phyloP scores from a whole-genome alignment of 768 basidiomycete species.

The Termitomyces bulborhizus region DNA sequence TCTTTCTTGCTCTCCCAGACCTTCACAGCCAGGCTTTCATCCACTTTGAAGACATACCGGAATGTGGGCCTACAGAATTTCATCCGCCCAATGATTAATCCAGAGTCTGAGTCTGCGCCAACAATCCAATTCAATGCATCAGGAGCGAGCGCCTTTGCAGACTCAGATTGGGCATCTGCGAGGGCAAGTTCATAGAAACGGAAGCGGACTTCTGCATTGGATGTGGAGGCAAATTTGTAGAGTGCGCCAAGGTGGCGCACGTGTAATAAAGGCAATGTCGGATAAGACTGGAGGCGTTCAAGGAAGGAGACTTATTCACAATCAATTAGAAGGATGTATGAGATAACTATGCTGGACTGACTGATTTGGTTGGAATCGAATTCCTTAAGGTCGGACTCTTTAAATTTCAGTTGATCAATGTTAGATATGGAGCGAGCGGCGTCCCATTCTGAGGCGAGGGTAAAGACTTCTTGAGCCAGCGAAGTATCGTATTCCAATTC shows the following conservation, averaged over 20 bases:
- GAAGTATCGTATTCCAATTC: constrained; percentile 70
- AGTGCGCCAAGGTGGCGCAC: constrained; percentile 54
- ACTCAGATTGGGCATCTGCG: constrained; percentile 36
- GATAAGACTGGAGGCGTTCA: constrained; percentile 63
- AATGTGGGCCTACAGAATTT: constrained; percentile 78
- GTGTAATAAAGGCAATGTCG: constrained; percentile 54
- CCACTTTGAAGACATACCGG: constrained; percentile 44
- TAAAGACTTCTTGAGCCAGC: constrained; percentile 64
- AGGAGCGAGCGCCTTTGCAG: constrained; percentile 43
- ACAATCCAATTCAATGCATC: constrained; percentile 65
- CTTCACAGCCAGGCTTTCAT: constrained; percentile 44
- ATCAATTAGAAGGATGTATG: neutral
- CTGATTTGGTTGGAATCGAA: constrained; percentile 78
- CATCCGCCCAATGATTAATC: constrained; percentile 72
- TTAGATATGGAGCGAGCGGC: constrained; percentile 43
- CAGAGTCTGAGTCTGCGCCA: constrained; percentile 48
- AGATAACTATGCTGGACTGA: constrained; percentile 22
- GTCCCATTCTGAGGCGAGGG: constrained; percentile 72
- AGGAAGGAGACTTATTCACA: constrained; percentile 69
- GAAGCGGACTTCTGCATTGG: constrained; percentile 72
- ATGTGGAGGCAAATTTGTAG: constrained; percentile 39
- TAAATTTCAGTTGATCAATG: constrained; percentile 46
- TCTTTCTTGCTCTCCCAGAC: constrained; percentile 42
- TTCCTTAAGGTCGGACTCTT: constrained; percentile 46
- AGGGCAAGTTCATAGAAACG: constrained; percentile 76